Evolutionary conservation across 345 rosid species (phyloP).

Genomic region (Cardamine resedifolia): DNA sequence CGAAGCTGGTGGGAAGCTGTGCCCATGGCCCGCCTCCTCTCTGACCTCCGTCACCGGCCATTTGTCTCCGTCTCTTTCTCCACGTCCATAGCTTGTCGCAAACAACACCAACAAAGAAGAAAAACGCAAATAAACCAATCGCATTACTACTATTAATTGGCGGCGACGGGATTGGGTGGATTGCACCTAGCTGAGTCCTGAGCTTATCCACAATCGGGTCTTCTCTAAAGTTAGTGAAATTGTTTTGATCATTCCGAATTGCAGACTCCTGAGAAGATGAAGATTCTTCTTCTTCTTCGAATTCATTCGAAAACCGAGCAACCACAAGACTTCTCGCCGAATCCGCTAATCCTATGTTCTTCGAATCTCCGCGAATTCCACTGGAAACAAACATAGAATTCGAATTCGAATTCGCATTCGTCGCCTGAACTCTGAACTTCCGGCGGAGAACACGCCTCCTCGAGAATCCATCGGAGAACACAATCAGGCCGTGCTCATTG

Average conservation of each 20-base stretch:
- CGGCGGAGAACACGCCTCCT: constrained; percentile 28
- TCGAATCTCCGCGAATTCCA: constrained; percentile 36
- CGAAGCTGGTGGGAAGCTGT: constrained; percentile 83
- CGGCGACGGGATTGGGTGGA: constrained; percentile 92
- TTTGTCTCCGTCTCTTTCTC: constrained; percentile 48
- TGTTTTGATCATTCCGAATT: constrained; percentile 44
- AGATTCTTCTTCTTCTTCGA: constrained; percentile 35
- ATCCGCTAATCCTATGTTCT: constrained; percentile 37
- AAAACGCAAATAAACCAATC: constrained; percentile 65
- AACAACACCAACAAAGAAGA: constrained; percentile 91
- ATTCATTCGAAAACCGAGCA: constrained; percentile 51
- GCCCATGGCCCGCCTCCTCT: constrained; percentile 61
- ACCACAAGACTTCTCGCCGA: constrained; percentile 45
- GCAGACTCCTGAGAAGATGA: constrained; percentile 41
- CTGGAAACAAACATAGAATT: constrained; percentile 45
- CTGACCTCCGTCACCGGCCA: constrained; percentile 33
- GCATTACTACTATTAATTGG: constrained; percentile 73
- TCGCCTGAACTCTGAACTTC: not conserved
- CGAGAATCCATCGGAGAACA: constrained; percentile 31
- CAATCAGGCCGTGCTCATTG: constrained; percentile 35
- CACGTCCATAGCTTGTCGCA: constrained; percentile 87
- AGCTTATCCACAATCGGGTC: constrained; percentile 91
- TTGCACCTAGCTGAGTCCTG: constrained; percentile 79
- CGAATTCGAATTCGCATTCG: constrained; percentile 26
- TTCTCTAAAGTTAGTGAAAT: constrained; percentile 61